Conservation (phyloP, 139 green algal species). For the Chloropicon primus region DNA sequence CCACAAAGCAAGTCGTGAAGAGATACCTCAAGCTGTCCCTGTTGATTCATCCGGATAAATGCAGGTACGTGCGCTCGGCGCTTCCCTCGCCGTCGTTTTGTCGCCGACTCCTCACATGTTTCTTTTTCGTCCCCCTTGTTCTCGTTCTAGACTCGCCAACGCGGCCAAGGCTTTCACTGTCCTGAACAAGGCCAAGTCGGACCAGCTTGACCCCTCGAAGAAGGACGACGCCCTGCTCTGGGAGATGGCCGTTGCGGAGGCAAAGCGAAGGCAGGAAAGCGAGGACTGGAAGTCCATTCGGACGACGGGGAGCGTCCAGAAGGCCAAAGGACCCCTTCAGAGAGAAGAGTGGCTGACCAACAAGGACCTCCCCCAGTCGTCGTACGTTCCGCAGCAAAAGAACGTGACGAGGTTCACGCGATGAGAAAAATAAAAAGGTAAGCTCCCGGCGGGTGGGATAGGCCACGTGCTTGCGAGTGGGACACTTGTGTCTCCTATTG, state of each 20-base stretch:
- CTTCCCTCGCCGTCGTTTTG: too few species aligned
- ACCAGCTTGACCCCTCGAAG: background rate
- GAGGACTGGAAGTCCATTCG: background rate
- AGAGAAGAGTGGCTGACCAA: background rate
- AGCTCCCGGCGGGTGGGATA: too few species aligned
- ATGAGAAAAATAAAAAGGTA: too few species aligned
- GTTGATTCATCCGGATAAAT: constrained; percentile 85
- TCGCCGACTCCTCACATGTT: too few species aligned
- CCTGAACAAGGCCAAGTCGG: background rate
- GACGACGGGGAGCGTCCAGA: background rate
- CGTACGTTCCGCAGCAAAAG: background rate
- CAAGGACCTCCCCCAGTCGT: background rate
- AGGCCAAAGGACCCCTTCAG: background rate
- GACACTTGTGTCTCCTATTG: too few species aligned
- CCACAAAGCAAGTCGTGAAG: constrained; percentile 44
- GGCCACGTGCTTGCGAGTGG: too few species aligned
- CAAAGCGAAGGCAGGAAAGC: background rate
- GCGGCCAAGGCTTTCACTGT: background rate
- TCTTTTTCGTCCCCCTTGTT: too few species aligned
- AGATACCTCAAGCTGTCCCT: constrained; percentile 63
- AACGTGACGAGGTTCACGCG: background rate
- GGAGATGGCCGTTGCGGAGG: background rate
- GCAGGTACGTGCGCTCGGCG: too few species aligned
- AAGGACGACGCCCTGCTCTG: background rate
- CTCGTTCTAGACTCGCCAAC: background rate